Evolutionary conservation across 1,284 basidiomycete species (phyloP), one percentile per base, ranked within the genome.

Genomic region (Cutaneotrichosporon mucoides): DNA sequence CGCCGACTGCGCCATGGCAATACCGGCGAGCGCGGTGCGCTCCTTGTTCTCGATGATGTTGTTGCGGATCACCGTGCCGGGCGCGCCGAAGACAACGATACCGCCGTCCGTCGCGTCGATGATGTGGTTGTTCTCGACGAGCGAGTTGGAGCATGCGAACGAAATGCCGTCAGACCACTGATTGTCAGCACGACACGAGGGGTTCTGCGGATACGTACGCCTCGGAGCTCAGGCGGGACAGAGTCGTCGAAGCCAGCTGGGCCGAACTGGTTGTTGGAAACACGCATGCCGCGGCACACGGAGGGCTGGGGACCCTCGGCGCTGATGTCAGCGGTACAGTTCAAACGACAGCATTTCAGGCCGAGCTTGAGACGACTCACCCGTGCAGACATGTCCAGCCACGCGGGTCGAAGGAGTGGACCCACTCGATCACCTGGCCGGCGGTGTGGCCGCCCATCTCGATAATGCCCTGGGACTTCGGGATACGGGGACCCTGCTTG

Each of bases 131-230:
- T 87, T 85, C 56, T 82, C 83, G 37, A 92, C 82, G 41, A 84
- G 65, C 62, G 84, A 83, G 66, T 85, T 84, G 58, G 77, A 79
- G 74, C 90, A 93, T 54, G 85, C 85, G 57, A 91, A 73, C 65
- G 88, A 89, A 68, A 93, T 88, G 2, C 90, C 91, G 68, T 92
- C 90, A 2, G 90, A 87, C 90, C 89, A 92, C 24, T 24, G 24
- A 24, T 24, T 24, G 24, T 24, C 24, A 24, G 24, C 24, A 24
- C 24, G 24, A 24, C 24, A 24, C 24, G 24, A 24, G 24, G 24
- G 24, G 24, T 24, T 24, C 24, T 24, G 24, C 24, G 24, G 24
- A 24, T 24, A 24, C 24, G 24, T 24, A 24, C 24, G 33, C 48
- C 48, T 13, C 11, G 11, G 11, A 41, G 5, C 37, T 55, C 54